phyloP scores from a whole-genome alignment of 768 basidiomycete genomes.

The Boletus subcaerulescens region DNA sequence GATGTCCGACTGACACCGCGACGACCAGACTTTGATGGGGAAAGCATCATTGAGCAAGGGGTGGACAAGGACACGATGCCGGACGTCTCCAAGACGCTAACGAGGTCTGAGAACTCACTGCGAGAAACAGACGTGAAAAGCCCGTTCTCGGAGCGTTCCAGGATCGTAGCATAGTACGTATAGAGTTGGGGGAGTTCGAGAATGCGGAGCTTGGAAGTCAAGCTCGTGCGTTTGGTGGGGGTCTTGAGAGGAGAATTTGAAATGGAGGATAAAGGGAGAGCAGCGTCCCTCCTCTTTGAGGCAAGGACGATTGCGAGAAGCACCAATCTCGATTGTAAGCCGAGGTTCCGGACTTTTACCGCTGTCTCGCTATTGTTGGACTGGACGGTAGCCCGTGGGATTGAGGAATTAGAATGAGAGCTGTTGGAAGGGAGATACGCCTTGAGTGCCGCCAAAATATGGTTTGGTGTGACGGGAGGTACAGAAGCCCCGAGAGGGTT shows the following conservation, averaged over 20 bases:
- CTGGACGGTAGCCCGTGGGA: slow-evolving; percentile 19
- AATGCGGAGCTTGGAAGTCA: slow-evolving; percentile 34
- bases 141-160: slow-evolving; percentile 53
- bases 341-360: slow-evolving; percentile 63
- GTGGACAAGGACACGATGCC: slow-evolving; percentile 52
- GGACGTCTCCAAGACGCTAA: slow-evolving; percentile 69
- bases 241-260: slow-evolving; percentile 32
- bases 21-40: slow-evolving; percentile 47
- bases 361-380: slow-evolving; percentile 56
- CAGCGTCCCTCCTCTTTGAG: slow-evolving; percentile 56
- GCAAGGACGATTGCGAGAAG: slow-evolving; percentile 65
- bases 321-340: slow-evolving; percentile 70
- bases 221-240: slow-evolving; percentile 53
- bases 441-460: slow-evolving; percentile 74
- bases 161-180: slow-evolving; percentile 56
- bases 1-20: slow-evolving; percentile 53
- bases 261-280: slow-evolving; percentile 48
- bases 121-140: slow-evolving; percentile 65
- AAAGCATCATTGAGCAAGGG: slow-evolving; percentile 30
- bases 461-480: slow-evolving; percentile 55
- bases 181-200: slow-evolving; percentile 64
- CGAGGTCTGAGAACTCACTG: slow-evolving; percentile 72
- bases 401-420: slow-evolving; percentile 6
- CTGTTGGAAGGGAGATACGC: slow-evolving; percentile 52
- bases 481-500: slow-evolving; percentile 34